Conservation (phyloP, 2,329 filamentous ascomycete genomes). For the Colletotrichum godetiae region DNA sequence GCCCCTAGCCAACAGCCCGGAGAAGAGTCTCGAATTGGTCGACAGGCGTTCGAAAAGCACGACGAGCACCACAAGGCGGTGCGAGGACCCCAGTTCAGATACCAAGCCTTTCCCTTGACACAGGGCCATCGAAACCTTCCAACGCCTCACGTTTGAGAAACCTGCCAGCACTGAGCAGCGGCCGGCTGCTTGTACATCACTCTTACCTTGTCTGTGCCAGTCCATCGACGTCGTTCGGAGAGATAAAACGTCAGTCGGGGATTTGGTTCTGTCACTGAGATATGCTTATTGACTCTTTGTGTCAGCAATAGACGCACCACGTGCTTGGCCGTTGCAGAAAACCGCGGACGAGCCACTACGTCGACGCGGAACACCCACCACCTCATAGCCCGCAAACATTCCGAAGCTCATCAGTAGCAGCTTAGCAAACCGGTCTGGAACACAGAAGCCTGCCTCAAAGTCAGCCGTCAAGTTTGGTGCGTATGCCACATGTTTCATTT, state of each 20-base stretch:
- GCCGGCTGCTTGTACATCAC: conserved; percentile 8
- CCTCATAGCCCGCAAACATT: neutral
- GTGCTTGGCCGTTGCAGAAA: conserved; percentile 28
- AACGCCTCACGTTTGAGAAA: conserved; percentile 36
- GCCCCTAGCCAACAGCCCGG: conserved; percentile 35
- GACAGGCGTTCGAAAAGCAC: conserved; percentile 17
- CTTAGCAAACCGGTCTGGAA: neutral
- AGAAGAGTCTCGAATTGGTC: conserved; percentile 37
- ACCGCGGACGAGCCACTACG: conserved; percentile 5
- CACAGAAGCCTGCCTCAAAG: neutral
- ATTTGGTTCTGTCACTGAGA: conserved; percentile 26
- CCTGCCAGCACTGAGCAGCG: conserved; percentile 5
- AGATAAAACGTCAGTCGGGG: conserved; percentile 32
- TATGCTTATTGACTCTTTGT: conserved; percentile 32
- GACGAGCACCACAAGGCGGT: conserved; percentile 8
- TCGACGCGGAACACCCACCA: conserved; percentile 3
- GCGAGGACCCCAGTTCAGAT: conserved; percentile 9
- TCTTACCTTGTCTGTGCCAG: conserved; percentile 19
- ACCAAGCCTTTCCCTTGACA: conserved; percentile 7
- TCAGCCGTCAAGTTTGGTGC: neutral
- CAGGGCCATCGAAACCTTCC: conserved; percentile 22
- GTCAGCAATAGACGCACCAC: conserved; percentile 18
- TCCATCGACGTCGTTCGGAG: conserved; percentile 50
- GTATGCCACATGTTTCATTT: conserved; percentile 6
- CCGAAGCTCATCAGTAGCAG: neutral